Base-by-base conservation (phyloP, 192 early-diverging fungal genomes). In the Backusella westeae region DNA sequence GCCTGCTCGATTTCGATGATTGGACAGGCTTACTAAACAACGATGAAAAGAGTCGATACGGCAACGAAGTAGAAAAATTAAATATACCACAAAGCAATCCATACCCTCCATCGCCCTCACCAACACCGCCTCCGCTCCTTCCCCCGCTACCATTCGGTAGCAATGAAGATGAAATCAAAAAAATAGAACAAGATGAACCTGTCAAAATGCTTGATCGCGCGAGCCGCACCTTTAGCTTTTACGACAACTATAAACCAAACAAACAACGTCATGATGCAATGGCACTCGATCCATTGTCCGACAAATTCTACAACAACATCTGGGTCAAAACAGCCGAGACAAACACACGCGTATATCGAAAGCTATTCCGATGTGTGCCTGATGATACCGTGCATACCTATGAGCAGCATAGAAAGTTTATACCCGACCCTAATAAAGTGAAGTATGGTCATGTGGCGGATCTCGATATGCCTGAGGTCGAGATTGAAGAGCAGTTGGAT, bases 361-460 rank as follows among this genome's bases (percentile, higher is more conserved):
- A 91, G 1, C 87, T 96, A 19, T 96, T 96, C 80, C 82, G 86
- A 14, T 94, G 93, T 78, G 90, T 96, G 6, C 95, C 94, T 12
- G 94, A 96, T 77, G 90, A 96, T 63, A 91, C 93, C 0, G 19
- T 85, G 12, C 79, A 79, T 68, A 90, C 75, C 23, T 92, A 87
- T 86, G 80, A 87, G 10, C 85, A 85, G 42, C 87, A 84, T 66
- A 73, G 77, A 7, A 67, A 70, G 17, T 89, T 87, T 78, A 36
- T 85, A n/a, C 84, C 84, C 2, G 83, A 87, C 69, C 67, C 80
- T 17, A 80, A 70, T 46, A 83, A 83, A 75, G 67, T 84, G 3
- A 49, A 77, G 19, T 46, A 77, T 26, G 88, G 88, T 1, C 88
- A 89, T 42, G 84, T 89, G 5, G 85, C 85, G 2, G 77, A 85